Conservation (phyloP, 2,329 filamentous ascomycete genomes). For the Proliferodiscus dingleyae region DNA sequence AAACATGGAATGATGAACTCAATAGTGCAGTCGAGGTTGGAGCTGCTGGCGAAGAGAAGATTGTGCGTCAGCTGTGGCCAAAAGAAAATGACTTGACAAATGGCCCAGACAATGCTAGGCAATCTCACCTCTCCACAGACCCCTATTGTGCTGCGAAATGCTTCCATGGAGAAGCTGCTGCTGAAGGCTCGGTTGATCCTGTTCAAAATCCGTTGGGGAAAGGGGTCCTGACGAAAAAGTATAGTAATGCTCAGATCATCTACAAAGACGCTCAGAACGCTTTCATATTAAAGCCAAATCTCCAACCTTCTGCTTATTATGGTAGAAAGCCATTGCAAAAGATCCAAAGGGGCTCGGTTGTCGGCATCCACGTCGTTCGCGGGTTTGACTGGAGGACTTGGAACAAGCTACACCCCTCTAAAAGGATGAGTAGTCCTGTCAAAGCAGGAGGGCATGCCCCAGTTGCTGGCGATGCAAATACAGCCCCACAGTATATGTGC, state of each 20-base stretch:
- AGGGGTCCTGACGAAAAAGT: conserved; percentile 45
- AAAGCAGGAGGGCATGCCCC: conserved; percentile 28
- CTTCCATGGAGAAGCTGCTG: conserved; percentile 54
- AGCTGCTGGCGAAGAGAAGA: conserved; percentile 84
- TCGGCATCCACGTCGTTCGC: conserved; percentile 83
- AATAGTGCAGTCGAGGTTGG: conserved; percentile 88
- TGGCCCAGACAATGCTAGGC: conserved; percentile 25
- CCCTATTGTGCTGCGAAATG: conserved; percentile 56
- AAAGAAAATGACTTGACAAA: conserved; percentile 40
- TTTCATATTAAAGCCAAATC: conserved; percentile 78
- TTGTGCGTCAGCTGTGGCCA: conserved; percentile 76
- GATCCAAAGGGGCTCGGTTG: conserved; percentile 70
- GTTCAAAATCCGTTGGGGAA: conserved; percentile 16
- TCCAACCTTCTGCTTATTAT: conserved; percentile 81
- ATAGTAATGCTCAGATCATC: conserved; percentile 74
- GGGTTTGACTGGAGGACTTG: conserved; percentile 78
- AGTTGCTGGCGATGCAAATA: conserved; percentile 13
- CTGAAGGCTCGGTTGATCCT: conserved; percentile 43
- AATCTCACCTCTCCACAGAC: conserved; percentile 35
- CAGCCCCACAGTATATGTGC: conserved; percentile 35
- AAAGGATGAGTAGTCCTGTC: conserved; percentile 27
- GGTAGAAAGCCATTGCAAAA: conserved; percentile 75
- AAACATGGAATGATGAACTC: conserved; percentile 90
- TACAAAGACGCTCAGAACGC: conserved; percentile 75
- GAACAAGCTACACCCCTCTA: conserved; percentile 59